Base-by-base conservation (phyloP, 2,329 filamentous ascomycete species). In the Penicillium sp. region DNA sequence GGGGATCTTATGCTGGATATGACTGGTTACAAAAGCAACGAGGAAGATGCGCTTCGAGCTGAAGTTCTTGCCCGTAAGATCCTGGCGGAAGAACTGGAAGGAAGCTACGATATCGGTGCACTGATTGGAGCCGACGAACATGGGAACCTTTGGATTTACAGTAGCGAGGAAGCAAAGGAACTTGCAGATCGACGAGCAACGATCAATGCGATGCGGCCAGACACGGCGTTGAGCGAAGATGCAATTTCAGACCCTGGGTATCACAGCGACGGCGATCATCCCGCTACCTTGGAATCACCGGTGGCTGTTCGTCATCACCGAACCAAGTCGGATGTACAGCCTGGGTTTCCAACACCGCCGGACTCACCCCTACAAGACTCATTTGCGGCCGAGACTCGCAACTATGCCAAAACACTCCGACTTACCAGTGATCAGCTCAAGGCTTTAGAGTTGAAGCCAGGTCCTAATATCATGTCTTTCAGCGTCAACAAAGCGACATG, bases 71-170 rank as follows among this genome's bases (percentile, higher is more conserved):
- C 92, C 4, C 79, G 92, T 14, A 92, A 90, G 61, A 87, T 98
- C 34, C 75, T 98, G 9, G 82, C 88, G 0, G 88, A 98, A 59
- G 90, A 96, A 65, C 69, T 96, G 10, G 85, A 95, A 55, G 92
- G 89, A 14, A 88, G 90, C 58, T 95, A 95, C 62, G 92, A 98
- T 59, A 94, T 98, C 53, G 92, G 92, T 4, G 84, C 90, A 2
- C 73, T 98, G 18, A 95, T 98, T 53, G 92, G 89, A 9, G 90
- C 92, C 30, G 92, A 98, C 58, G 88, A 94, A 57, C 80, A 92
- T 42, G 92, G 92, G 5, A 98, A 98, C 55, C 73, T 98, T n/a
- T 96, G 92, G 90, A 96, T 98, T 50, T 98, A 98, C 68, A 92
- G 88, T 66, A 96, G 89, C 54, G 89, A 96, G 62, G 89, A 95